Evolutionary conservation across 495 filamentous ascomycete genomes (phyloP), one percentile per base, ranked within the genome.

Genomic region (Staphylotrichum longicolle): DNA sequence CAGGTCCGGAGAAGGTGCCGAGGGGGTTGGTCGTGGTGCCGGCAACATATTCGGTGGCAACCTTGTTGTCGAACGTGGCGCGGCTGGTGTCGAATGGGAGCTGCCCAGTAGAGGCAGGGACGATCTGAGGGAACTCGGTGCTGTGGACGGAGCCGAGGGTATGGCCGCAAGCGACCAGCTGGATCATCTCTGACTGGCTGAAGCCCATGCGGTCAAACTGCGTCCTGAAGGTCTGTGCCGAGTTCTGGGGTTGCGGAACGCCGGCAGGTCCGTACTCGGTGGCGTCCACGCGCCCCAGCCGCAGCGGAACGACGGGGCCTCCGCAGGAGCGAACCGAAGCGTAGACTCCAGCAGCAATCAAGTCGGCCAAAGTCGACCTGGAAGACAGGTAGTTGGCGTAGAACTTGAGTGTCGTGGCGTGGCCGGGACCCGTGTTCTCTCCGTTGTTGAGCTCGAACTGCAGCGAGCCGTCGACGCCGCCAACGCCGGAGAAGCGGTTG

Each of bases 191-290:
- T 2, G 75, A 72, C 8, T 54, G 64, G 50, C 69, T 78, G 69
- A 85, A 86, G 11, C 85, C 85, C 75, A 85, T 83, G 57, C 83
- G 78, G 30, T 69, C 44, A 63, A 86, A 86, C 64, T 85, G 82
- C 46, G 77, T 73, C 52, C 75, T 66, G 54, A 86, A 86, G 3
- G 75, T 79, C 30, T 67, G 68, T 6, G 77, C 67, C 12, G 75
- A 75, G 58, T 86, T 85, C 60, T 85, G 78, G 0, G 85, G 84
- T 61, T 84, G 77, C 15, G 85, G 85, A 7, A 86, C 83, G 40
- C 85, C 84, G 30, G 70, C 67, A 8, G 59, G 62, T n/a, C 82
- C 83, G 14, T 72, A 76, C 15, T 62, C 67, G 27, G 75, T 76
- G 8, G 84, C 85, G 72, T 88, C 85, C 0, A 77, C 66, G 44